Conservation (phyloP, 768 basidiomycete species). For the Strobilomyces echinocephalus region DNA sequence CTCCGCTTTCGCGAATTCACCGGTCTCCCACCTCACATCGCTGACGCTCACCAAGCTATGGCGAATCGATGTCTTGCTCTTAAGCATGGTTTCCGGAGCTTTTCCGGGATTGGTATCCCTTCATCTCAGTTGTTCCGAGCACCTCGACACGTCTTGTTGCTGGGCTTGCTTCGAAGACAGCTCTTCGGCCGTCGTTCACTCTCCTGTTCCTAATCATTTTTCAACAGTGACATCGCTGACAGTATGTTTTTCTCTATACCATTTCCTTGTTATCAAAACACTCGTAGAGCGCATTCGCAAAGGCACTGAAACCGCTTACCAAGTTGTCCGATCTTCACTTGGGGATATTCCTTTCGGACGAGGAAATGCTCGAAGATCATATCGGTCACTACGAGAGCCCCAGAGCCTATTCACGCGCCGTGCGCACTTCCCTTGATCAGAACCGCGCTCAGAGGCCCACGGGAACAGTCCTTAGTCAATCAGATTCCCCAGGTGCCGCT, state of each 20-base stretch:
- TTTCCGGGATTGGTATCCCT: slow-evolving; percentile 47
- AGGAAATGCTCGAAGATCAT: slow-evolving; percentile 45
- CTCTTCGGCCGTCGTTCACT: slow-evolving; percentile 49
- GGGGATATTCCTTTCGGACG: slow-evolving; percentile 60
- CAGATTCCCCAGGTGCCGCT: slow-evolving; percentile 10
- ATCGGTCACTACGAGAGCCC: slow-evolving; percentile 28
- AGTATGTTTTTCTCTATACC: slow-evolving; percentile 37
- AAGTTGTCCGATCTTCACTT: slow-evolving; percentile 49
- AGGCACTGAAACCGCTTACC: slow-evolving; percentile 42
- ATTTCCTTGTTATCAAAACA: slow-evolving; percentile 2
- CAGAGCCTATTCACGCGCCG: slow-evolving; percentile 16
- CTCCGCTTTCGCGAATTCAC: slow-evolving; percentile 22
- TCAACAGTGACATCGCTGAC: slow-evolving; percentile 40
- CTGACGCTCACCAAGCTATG: slow-evolving; percentile 54
- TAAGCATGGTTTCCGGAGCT: slow-evolving; percentile 41
- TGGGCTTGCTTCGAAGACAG: slow-evolving; percentile 64
- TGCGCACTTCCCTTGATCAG: slow-evolving; percentile 10
- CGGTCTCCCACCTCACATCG: slow-evolving; percentile 37
- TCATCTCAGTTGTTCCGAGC: slow-evolving; percentile 55
- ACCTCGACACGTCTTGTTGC: slow-evolving; percentile 55
- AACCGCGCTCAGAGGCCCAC: background rate
- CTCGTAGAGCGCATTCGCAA: slow-evolving; percentile 39
- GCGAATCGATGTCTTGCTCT: slow-evolving; percentile 47
- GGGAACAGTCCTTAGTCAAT: slow-evolving; percentile 22
- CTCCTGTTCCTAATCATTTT: slow-evolving; percentile 55